These are phyloP conservation scores for Gossypium longicalyx DNA, from an alignment of 345 rosid species.

Conservation along the genomic window DNA sequence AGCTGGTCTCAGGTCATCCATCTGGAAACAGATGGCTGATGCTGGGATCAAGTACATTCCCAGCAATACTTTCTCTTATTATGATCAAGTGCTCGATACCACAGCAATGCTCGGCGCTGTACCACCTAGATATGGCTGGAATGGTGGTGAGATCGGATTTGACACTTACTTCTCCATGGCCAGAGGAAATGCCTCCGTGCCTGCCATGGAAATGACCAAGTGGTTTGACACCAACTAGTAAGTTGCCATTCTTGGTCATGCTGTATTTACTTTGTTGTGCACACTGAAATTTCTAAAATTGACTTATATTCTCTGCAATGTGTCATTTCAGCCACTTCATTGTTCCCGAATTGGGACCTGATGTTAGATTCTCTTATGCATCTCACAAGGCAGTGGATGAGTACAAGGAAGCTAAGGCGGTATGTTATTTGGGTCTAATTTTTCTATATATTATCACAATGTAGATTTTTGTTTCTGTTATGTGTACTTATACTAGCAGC, in stretches of 20 bases:
- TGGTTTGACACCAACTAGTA: conserved; percentile 98
- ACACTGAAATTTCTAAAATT: neutral
- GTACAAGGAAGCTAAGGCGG: conserved; percentile 96
- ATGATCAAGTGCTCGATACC: conserved; percentile 88
- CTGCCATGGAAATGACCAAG: conserved; percentile 99
- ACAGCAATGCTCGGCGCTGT: conserved; percentile 97
- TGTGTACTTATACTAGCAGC: neutral
- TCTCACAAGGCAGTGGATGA: conserved; percentile 95
- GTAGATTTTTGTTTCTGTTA: neutral
- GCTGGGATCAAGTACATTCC: conserved; percentile 90
- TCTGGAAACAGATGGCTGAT: conserved; percentile 89
- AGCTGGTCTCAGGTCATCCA: conserved; percentile 77
- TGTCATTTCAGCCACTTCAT: conserved; percentile 39
- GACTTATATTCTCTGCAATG: neutral
- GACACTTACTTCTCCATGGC: conserved; percentile 94
- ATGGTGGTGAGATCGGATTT: conserved; percentile 78
- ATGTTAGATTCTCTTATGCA: neutral
- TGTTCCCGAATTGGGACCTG: neutral
- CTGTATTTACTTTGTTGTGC: neutral
- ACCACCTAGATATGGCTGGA: conserved; percentile 79
- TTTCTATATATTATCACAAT: neutral
- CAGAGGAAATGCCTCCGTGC: conserved; percentile 92
- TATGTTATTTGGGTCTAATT: conserved; percentile 26
- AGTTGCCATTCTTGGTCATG: neutral
- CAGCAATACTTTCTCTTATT: conserved; percentile 92